phyloP scores from a whole-genome alignment of 306 rosid species.

The Neltuma alba region DNA sequence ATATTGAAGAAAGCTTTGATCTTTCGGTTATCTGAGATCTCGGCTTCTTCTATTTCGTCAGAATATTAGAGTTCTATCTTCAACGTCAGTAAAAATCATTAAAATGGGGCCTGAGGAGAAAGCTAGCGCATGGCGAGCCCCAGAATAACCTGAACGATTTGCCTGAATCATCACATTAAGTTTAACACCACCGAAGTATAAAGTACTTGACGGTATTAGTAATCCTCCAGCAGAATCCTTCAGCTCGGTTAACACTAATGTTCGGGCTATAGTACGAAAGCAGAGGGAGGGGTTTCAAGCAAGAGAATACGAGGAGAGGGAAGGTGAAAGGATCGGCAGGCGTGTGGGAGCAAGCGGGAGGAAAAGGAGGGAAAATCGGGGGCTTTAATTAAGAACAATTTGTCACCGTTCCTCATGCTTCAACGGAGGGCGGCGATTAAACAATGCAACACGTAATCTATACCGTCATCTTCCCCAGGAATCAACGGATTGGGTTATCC shows the following conservation, averaged over 20 bases:
- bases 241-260: neutral
- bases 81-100: slow-evolving; percentile 46
- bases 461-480: neutral
- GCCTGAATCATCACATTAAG: slow-evolving; percentile 75
- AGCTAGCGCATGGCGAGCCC: slow-evolving; percentile 67
- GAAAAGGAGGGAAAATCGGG: neutral
- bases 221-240: slow-evolving; percentile 39
- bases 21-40: slow-evolving; percentile 36
- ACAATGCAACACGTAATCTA: neutral
- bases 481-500: neutral
- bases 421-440: neutral
- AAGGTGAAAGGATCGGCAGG: neutral
- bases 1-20: slow-evolving; percentile 60
- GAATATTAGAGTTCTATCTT: no score
- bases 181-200: slow-evolving; percentile 69
- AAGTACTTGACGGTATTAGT: slow-evolving; percentile 67
- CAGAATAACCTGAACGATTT: slow-evolving; percentile 68
- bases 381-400: neutral
- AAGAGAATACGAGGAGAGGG: neutral
- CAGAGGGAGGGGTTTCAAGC: neutral
- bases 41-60: neutral
- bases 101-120: slow-evolving; percentile 44
- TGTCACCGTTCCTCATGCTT: neutral
- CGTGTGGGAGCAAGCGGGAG: neutral
- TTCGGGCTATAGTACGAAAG: neutral